Evolutionary conservation across 2,329 filamentous ascomycete species (phyloP).

Genomic region (Scedosporium aurantiacum): DNA sequence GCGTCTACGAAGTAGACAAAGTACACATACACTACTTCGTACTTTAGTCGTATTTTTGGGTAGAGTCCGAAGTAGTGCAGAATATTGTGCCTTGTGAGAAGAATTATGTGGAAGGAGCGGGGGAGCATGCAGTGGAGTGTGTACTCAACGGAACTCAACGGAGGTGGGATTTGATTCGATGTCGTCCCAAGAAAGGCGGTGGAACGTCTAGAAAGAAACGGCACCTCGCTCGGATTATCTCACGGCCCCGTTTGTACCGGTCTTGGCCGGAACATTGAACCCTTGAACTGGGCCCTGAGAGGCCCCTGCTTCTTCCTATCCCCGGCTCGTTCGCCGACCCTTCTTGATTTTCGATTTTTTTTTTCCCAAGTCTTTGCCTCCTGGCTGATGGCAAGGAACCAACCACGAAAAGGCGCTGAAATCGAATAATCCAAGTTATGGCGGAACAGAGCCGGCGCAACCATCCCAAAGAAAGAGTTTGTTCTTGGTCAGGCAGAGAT

Average conservation of each 20-base stretch:
- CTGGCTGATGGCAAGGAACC: neutral
- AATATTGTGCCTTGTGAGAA: no score
- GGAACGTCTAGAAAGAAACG: neutral
- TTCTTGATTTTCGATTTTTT: neutral
- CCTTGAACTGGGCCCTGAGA: neutral
- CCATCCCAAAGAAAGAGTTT: neutral
- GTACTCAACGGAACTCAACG: no score
- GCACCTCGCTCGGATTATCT: neutral
- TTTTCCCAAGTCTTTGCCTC: neutral
- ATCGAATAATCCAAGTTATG: neutral
- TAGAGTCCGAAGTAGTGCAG: no score
- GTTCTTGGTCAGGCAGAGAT: constrained; percentile 7
- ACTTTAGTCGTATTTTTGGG: no score
- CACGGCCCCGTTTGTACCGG: neutral
- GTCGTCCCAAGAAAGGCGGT: neutral
- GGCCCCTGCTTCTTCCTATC: neutral
- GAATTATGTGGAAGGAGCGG: no score
- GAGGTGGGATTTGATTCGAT: neutral
- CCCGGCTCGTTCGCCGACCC: neutral
- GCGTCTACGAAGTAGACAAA: no score
- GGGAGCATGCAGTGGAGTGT: no score
- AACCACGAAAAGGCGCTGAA: neutral
- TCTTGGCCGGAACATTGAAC: neutral
- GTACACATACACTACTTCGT: no score
- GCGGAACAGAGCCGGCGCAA: neutral